Evolutionary conservation across 768 basidiomycete genomes (phyloP).

Genomic region (Mrakia hoshinonis): DNA sequence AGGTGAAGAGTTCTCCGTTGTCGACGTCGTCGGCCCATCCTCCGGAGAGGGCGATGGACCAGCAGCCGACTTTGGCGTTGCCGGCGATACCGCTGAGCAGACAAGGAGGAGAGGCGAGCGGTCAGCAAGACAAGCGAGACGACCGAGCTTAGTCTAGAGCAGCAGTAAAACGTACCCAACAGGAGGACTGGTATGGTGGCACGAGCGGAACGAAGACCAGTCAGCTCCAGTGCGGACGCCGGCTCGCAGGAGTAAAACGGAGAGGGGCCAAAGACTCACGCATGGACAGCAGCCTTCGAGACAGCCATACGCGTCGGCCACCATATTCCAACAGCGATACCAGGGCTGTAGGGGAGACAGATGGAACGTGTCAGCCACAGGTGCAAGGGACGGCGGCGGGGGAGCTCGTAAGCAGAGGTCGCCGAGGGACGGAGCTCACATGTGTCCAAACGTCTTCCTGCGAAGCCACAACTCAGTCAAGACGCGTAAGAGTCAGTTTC

Average conservation of each 20-base stretch:
- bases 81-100: slow-evolving; percentile 65
- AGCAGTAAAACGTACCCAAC: background rate
- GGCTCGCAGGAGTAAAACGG: background rate
- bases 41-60: slow-evolving; percentile 78
- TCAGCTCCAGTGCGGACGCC: background rate
- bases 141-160: background rate
- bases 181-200: slow-evolving; percentile 1
- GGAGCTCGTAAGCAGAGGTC: no score
- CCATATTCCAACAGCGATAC: background rate
- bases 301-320: background rate
- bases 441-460: background rate
- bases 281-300: background rate
- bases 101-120: background rate
- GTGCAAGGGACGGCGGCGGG: background rate
- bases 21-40: slow-evolving; percentile 43
- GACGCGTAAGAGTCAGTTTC: no score
- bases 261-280: background rate
- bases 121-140: background rate
- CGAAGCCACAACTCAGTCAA: background rate
- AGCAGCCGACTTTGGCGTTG: slow-evolving; percentile 56
- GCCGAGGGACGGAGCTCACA: background rate
- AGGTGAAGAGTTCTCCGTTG: slow-evolving; percentile 26
- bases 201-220: background rate
- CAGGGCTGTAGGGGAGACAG: background rate
- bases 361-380: background rate